Percentiles rank a stretch among this genome's conserved stretches.
phyloP scores from a whole-genome alignment of 352 stramenopile genomes.

The Peronospora destructor region DNA sequence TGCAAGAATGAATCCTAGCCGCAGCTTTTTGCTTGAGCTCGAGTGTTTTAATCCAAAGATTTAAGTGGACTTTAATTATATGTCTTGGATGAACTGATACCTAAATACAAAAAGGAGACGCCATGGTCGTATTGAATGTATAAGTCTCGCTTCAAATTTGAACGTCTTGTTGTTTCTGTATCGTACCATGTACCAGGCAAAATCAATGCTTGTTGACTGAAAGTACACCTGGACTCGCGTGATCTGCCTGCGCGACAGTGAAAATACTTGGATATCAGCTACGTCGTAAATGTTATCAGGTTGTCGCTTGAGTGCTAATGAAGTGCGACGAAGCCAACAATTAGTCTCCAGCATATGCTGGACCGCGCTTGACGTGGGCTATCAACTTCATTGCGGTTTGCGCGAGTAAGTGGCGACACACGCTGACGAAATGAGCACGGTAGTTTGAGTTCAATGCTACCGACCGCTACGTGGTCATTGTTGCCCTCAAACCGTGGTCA shows the following conservation, averaged over 20 bases:
- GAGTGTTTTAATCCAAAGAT: neutral
- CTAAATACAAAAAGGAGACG: no score
- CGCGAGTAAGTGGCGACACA: constrained; percentile 13
- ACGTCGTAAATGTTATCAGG: constrained; percentile 41
- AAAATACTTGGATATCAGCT: constrained; percentile 23
- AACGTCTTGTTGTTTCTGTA: no score
- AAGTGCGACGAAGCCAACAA: neutral
- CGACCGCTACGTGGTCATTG: constrained; percentile 23
- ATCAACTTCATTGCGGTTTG: constrained; percentile 29
- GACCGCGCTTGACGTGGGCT: constrained; percentile 41
- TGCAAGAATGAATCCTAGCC: constrained; percentile 16
- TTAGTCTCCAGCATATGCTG: constrained; percentile 35
- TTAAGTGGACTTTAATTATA: no score
- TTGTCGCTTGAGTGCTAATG: constrained; percentile 35
- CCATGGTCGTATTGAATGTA: no score
- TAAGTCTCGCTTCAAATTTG: no score
- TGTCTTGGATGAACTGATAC: constrained; percentile 3
- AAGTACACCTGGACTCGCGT: no score
- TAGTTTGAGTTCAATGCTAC: constrained; percentile 16
- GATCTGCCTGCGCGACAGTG: no score
- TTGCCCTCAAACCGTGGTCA: constrained; percentile 33
- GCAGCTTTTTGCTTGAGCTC: constrained; percentile 19
- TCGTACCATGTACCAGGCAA: no score
- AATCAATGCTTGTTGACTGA: neutral
- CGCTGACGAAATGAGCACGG: constrained; percentile 26